Evolutionary conservation across 331 rosid species (phyloP).

Genomic region (Acacia pycnantha): DNA sequence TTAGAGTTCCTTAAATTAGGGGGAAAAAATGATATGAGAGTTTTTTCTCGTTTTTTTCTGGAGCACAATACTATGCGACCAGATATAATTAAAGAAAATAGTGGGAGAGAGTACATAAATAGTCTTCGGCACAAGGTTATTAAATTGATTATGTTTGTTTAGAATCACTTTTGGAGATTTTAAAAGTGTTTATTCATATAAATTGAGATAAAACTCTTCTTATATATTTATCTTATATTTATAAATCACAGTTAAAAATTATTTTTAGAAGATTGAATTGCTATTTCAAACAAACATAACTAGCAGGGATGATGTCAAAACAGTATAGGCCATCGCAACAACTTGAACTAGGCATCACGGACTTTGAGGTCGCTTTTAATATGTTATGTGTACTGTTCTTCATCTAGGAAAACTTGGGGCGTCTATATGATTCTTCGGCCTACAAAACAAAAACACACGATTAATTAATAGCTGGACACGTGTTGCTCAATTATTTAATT

Average conservation of each 20-base stretch:
- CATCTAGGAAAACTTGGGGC: neutral
- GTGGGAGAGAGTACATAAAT: neutral
- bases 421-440: neutral
- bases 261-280: too few relatives aligned
- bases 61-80: neutral
- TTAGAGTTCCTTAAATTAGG: neutral
- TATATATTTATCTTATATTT: too few relatives aligned
- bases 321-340: neutral
- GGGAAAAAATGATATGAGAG: neutral
- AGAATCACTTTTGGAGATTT: too few relatives aligned
- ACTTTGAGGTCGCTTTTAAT: neutral
- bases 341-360: neutral
- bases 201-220: too few relatives aligned
- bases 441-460: neutral
- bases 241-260: too few relatives aligned
- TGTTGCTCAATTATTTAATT: neutral
- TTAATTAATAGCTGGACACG: neutral
- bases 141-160: too few relatives aligned
- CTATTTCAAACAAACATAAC: too few relatives aligned
- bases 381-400: neutral
- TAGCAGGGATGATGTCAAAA: neutral
- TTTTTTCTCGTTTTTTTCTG: rapidly evolving
- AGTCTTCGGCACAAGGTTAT: too few relatives aligned
- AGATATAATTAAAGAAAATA: neutral
- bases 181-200: too few relatives aligned